Evolutionary conservation across 2,329 filamentous ascomycete species (phyloP), one percentile per base, ranked within the genome.

Genomic region (Colletotrichum echinochloae): DNA sequence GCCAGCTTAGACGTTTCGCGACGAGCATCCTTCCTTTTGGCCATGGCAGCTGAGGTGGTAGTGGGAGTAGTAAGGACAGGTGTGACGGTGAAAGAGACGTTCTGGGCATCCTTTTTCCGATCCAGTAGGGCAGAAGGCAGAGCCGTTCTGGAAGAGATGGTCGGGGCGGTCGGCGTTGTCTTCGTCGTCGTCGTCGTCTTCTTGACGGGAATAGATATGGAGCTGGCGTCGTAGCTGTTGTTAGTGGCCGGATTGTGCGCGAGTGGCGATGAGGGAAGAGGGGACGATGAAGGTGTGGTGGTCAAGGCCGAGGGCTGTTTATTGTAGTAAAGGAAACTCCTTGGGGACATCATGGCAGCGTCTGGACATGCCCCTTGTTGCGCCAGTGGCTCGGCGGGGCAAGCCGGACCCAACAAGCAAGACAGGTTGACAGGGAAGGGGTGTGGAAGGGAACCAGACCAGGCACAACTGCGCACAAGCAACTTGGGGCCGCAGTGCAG

Each of bases 311-410:
- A 65, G 61, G 72, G 72, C 66, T 73, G 72, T 63, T 60, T 70
- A 69, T 72, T 73, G 70, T 70, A 73, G 70, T 73, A 73, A 62
- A 72, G 70, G 70, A 73, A 73, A 73, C 72, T 73, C 66, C 72
- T 73, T 63, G 72, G 72, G 70, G 72, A 72, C 72, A 73, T 72
- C 72, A 73, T 73, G 66, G 62, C 59, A 57, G 44, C 69, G 66
- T 64, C 71, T 72, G 67, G 63, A 71, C 67, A 65, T 72, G 65
- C 71, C 63, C 63, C 44, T 46, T 72, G 57, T 51, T 59, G 64
- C 70, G 61, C 70, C 61, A 67, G 67, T 66, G 62, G 71, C 68
- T 67, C 67, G 60, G 71, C 71, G 71, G 71, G 71, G 71, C 71
- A 72, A 55, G 60, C 71, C 67, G 67, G 71, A 56, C 70, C 67